Evolutionary conservation across 768 basidiomycete species (phyloP).

Genomic region (Trametes meyenii): DNA sequence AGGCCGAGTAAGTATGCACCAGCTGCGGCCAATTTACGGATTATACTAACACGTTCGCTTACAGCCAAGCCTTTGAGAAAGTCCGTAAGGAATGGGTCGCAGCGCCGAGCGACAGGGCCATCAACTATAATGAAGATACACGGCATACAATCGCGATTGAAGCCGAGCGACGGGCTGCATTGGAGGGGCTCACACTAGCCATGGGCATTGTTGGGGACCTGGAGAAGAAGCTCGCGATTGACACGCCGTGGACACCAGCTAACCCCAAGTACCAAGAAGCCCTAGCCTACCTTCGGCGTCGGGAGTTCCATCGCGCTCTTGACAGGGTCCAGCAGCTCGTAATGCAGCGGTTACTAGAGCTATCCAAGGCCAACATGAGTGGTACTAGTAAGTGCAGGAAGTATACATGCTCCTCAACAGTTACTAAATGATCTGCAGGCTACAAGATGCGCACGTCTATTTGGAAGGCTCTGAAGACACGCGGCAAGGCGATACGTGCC

Average conservation of each 20-base stretch:
- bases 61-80: background rate
- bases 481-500: constrained; percentile 6
- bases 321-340: background rate
- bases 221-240: background rate
- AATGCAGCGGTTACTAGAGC: background rate
- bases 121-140: background rate
- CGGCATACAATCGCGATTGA: background rate
- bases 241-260: background rate
- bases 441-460: constrained; percentile 10
- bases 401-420: too few relatives aligned
- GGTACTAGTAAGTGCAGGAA: background rate
- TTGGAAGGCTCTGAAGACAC: constrained; percentile 11
- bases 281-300: background rate
- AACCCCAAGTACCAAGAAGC: background rate
- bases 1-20: constrained; percentile 5
- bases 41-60: background rate
- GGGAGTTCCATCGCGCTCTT: background rate
- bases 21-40: background rate
- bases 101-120: background rate
- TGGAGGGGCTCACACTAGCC: background rate
- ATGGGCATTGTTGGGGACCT: background rate
- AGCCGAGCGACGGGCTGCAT: background rate
- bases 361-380: constrained; percentile 9
- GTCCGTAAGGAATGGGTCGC: background rate
- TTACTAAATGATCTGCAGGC: background rate